A percentile compares a stretch with the other conserved stretches of the same genome.
phyloP scores from a whole-genome alignment of 805 yeast species.

The Candida nanaspora region DNA sequence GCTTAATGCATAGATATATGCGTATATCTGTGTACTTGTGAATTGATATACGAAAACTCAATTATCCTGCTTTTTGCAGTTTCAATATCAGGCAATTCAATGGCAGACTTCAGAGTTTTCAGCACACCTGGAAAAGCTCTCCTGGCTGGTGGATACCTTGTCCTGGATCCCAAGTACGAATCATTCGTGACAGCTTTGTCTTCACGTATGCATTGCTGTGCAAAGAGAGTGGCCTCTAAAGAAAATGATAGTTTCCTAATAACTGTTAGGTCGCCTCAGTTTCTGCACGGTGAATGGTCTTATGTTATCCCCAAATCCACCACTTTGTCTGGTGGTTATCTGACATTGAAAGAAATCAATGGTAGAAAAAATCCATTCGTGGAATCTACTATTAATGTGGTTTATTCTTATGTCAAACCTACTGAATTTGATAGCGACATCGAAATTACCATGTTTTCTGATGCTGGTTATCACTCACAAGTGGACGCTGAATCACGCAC shows the following conservation, averaged over 20 bases:
- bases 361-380: constrained; percentile 62
- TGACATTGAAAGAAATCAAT: constrained; percentile 11
- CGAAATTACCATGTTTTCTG: constrained; percentile 65
- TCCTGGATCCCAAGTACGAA: constrained; percentile 65
- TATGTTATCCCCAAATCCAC: constrained; percentile 39
- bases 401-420: constrained; percentile 44
- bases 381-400: constrained; percentile 50
- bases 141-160: constrained; percentile 91
- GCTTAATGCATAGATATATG: no score
- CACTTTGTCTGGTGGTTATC: no score
- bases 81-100: neutral
- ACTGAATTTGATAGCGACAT: constrained; percentile 23
- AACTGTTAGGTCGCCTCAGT: constrained; percentile 68
- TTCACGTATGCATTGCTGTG: constrained; percentile 76
- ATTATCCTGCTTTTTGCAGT: no score
- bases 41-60: no score
- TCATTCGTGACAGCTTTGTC: constrained; percentile 85
- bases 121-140: constrained; percentile 97
- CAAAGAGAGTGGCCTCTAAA: constrained; percentile 5
- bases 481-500: constrained; percentile 30
- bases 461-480: constrained; percentile 85
- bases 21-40: no score
- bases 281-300: constrained; percentile 61
- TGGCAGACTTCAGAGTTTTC: constrained; percentile 36
- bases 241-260: constrained; percentile 21